These are phyloP conservation scores for Closterium sp. DNA, from an alignment of 139 green algal species.

Conservation along the genomic window DNA sequence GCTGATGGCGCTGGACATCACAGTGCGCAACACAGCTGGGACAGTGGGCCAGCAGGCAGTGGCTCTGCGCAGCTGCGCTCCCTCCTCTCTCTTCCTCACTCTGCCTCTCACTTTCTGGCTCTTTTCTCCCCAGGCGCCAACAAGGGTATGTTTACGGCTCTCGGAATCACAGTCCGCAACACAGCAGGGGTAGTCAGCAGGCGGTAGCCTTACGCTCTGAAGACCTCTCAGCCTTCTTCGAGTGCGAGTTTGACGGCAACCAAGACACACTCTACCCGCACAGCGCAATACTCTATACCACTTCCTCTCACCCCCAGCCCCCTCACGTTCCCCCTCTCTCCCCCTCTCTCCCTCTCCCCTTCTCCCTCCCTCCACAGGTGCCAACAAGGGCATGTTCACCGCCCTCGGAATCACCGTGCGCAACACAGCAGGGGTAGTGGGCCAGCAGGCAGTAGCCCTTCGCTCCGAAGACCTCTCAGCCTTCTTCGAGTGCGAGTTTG, in stretches of 20 bases:
- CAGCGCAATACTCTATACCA: slow-evolving; percentile 32
- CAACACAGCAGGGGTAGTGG: neutral
- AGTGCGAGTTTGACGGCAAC: neutral
- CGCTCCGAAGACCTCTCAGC: neutral
- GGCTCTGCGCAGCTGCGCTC: neutral
- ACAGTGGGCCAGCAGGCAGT: neutral
- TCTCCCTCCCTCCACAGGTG: neutral
- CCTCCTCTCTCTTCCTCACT: neutral
- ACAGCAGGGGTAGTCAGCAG: neutral
- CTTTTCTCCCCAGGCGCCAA: neutral
- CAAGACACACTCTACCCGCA: slow-evolving; percentile 17
- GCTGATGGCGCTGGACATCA: neutral
- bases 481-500: neutral
- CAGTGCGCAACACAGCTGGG: neutral
- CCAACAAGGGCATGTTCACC: neutral
- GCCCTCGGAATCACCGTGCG: neutral
- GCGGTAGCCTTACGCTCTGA: neutral
- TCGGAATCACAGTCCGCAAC: neutral
- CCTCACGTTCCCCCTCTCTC: neutral
- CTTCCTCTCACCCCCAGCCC: neutral
- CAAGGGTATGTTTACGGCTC: neutral
- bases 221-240: neutral
- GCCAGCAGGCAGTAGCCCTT: neutral
- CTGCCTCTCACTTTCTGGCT: neutral
- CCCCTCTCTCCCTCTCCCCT: neutral